A percentile compares a stretch with the other conserved stretches of the same genome.
Conservation (phyloP, 257 asterid genomes). For the Salvia rosmarinus region DNA sequence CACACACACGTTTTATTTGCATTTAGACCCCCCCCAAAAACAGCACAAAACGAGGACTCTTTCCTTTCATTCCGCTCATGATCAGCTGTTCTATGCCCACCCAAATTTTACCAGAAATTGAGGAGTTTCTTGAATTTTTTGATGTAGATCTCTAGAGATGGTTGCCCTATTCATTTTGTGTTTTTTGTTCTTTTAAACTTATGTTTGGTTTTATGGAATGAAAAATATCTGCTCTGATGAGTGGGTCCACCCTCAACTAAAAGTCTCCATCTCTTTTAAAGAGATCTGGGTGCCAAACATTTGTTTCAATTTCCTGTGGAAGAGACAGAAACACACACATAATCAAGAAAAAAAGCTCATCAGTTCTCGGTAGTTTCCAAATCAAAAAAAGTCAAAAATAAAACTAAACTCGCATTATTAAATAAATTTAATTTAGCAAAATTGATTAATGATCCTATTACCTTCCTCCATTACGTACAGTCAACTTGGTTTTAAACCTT, state of each 20-base stretch:
- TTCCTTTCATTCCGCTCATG: neutral
- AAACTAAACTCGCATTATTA: neutral
- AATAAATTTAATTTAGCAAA: neutral
- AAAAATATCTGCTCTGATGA: slow-evolving; percentile 48
- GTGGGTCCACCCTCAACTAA: slow-evolving; percentile 57
- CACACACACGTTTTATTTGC: neutral
- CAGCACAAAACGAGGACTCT: neutral
- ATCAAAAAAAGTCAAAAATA: neutral
- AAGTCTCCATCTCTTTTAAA: slow-evolving; percentile 72
- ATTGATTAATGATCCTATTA: slow-evolving; percentile 14
- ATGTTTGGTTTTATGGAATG: slow-evolving; percentile 11
- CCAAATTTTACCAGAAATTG: neutral
- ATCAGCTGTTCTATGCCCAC: neutral
- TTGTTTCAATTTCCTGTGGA: slow-evolving; percentile 74
- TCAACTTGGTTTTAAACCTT: slow-evolving; percentile 22
- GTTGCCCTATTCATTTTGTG: neutral
- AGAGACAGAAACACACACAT: slow-evolving; percentile 60
- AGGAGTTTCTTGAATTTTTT: neutral
- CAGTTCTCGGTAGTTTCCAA: slow-evolving; percentile 60
- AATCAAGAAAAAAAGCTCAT: slow-evolving; percentile 47
- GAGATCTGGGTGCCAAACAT: slow-evolving; percentile 60
- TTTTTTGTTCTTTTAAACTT: neutral
- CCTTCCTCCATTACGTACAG: slow-evolving; percentile 8
- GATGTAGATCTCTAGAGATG: neutral
- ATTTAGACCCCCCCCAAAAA: neutral